Evolutionary conservation across 768 basidiomycete genomes (phyloP).

Genomic region (Lyophyllum atratum): DNA sequence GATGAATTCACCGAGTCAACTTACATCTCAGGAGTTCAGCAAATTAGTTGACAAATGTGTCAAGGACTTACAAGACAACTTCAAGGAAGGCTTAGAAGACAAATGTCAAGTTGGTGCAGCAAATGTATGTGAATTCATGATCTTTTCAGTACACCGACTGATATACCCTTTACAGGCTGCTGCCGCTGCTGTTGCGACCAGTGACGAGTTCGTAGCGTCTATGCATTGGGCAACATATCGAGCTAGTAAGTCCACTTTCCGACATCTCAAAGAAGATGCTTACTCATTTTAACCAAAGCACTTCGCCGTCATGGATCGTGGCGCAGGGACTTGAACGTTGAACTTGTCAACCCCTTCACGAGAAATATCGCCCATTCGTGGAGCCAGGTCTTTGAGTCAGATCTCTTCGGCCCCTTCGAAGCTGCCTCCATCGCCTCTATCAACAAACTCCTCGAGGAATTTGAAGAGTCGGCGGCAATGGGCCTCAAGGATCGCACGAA

Average conservation of each 20-base stretch:
- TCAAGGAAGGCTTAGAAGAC: conserved; percentile 59
- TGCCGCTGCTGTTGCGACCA: conserved; percentile 44
- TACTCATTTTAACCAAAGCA: conserved; percentile 24
- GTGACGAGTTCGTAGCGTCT: conserved; percentile 49
- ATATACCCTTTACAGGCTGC: conserved; percentile 37
- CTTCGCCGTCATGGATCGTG: conserved; percentile 57
- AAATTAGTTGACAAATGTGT: conserved; percentile 46
- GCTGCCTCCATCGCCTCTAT: conserved; percentile 36
- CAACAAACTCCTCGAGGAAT: conserved; percentile 46
- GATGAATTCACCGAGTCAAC: background rate
- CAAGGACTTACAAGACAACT: conserved; percentile 44
- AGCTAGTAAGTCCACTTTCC: conserved; percentile 43
- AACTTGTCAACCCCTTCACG: conserved; percentile 59
- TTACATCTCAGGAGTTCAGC: conserved; percentile 43
- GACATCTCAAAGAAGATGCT: background rate
- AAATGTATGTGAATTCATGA: conserved; percentile 36
- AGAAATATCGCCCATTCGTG: conserved; percentile 58
- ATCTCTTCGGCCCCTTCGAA: conserved; percentile 54
- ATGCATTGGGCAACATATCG: conserved; percentile 67
- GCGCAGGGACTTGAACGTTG: conserved; percentile 61
- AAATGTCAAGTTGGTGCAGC: conserved; percentile 54
- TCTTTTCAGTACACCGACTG: background rate
- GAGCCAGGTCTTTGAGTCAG: conserved; percentile 61
- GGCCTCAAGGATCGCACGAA: conserved; percentile 55
- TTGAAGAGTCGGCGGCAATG: conserved; percentile 50